A percentile compares a stretch with the other conserved stretches of the same genome.
phyloP scores from a whole-genome alignment of 108 stramenopile genomes.

The Chaetoceros tenuissimus region DNA sequence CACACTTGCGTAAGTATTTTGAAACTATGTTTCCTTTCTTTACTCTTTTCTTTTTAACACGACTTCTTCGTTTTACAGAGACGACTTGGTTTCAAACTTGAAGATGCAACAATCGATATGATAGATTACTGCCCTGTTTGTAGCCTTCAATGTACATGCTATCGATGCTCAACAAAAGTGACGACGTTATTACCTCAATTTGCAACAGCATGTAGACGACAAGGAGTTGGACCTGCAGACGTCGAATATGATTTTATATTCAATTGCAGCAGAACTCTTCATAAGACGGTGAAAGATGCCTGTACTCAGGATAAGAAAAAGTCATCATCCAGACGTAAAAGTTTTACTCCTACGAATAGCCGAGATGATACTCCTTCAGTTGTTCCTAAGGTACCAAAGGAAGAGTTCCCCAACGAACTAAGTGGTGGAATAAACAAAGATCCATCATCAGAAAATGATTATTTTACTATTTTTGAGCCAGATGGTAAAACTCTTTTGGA shows the following conservation, averaged over 20 bases:
- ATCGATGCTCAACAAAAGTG: not conserved
- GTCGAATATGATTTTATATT: not conserved
- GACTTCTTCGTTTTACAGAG: too few species aligned
- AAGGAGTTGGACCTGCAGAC: not conserved
- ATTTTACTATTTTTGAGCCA: slow-evolving; percentile 37
- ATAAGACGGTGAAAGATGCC: not conserved
- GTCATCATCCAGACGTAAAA: not conserved
- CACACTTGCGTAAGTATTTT: slow-evolving; percentile 45
- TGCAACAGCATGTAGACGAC: not conserved
- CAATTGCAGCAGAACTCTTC: not conserved
- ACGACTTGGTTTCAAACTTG: too few species aligned
- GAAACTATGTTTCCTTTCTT: too few species aligned
- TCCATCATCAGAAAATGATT: slow-evolving; percentile 40
- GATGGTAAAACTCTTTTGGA: slow-evolving; percentile 9
- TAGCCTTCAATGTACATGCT: slow-evolving; percentile 5
- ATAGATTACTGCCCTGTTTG: slow-evolving; percentile 33
- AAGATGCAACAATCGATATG: too few species aligned
- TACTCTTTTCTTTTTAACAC: too few species aligned
- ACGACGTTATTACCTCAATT: not conserved
- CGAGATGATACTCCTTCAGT: slow-evolving; percentile 1
- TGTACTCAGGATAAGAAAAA: not conserved
- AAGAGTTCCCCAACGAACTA: slow-evolving; percentile 61
- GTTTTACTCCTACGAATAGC: slow-evolving; percentile 2
- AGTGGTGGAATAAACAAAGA: slow-evolving; percentile 34
- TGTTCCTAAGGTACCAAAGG: slow-evolving; percentile 47